phyloP scores from a whole-genome alignment of 2,329 filamentous ascomycete species.

The Aspergillus sclerotialis region DNA sequence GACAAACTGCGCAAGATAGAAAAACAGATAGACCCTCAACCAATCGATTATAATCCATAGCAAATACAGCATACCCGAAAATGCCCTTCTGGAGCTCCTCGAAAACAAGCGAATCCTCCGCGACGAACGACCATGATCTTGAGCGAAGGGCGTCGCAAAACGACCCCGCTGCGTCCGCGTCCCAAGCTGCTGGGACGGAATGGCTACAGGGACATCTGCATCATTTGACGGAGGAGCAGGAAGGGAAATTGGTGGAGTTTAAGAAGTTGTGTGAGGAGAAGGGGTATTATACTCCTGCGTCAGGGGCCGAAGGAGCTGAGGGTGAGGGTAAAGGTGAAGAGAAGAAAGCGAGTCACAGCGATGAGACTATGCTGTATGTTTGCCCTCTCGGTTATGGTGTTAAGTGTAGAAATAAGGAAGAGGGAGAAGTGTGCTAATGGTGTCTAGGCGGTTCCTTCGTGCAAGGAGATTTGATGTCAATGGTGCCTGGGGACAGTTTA shows the following conservation, averaged over 20 bases:
- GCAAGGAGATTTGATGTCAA: conserved; percentile 72
- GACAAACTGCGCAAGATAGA: too few relatives aligned
- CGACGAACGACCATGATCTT: neutral
- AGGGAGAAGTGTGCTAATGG: neutral
- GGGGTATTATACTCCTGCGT: conserved; percentile 43
- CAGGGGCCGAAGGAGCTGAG: conserved; percentile 19
- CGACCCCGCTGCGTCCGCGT: conserved; percentile 28
- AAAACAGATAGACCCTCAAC: too few relatives aligned
- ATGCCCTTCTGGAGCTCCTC: conserved; percentile 1
- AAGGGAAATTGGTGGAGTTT: conserved; percentile 62
- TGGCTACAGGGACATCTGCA: conserved; percentile 63
- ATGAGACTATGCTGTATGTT: conserved; percentile 42
- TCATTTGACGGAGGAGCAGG: conserved; percentile 64
- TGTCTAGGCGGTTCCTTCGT: conserved; percentile 72
- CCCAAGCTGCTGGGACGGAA: conserved; percentile 27
- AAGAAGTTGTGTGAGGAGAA: conserved; percentile 61
- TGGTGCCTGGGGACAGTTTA: conserved; percentile 77
- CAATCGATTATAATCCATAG: too few relatives aligned
- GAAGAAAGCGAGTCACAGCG: conserved; percentile 38
- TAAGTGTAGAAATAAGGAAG: conserved; percentile 1
- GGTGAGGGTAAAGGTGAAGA: too few relatives aligned
- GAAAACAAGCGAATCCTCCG: neutral
- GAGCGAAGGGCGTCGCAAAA: conserved; percentile 17
- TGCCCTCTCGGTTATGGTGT: conserved; percentile 1
- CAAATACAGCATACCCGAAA: too few relatives aligned